Evolutionary conservation across 1,284 basidiomycete genomes (phyloP).

Genomic region (Trichosporon ovoides): DNA sequence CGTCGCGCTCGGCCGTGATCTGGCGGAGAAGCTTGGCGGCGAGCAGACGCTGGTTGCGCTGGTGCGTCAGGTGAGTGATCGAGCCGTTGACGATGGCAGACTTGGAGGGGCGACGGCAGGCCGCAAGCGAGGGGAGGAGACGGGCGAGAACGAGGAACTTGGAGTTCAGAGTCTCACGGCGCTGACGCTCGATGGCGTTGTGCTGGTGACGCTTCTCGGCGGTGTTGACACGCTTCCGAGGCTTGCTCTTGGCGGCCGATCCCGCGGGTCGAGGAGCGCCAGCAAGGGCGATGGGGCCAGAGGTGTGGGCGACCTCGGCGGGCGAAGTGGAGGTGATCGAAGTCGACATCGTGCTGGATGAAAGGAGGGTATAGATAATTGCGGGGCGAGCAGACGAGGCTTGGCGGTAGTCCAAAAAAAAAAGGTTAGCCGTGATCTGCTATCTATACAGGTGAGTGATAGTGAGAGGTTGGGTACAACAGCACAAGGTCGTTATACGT

Average conservation of each 20-base stretch:
- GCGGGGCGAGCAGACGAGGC: background rate
- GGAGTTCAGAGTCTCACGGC: conserved; percentile 83
- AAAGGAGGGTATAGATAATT: conserved; percentile 6
- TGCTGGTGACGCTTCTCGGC: conserved; percentile 89
- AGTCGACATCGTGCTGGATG: conserved; percentile 19
- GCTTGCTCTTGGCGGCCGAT: conserved; percentile 57
- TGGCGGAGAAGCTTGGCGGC: conserved; percentile 70
- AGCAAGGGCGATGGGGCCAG: conserved; percentile 18
- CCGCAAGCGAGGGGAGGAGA: conserved; percentile 78
- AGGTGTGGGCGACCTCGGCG: conserved; percentile 17
- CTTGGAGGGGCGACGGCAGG: conserved; percentile 86
- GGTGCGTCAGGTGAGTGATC: conserved; percentile 75
- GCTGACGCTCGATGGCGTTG: conserved; percentile 87
- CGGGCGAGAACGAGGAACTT: conserved; percentile 81
- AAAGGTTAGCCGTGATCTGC: background rate
- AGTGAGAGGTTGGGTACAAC: conserved; percentile 1
- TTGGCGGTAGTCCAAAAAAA: conserved; percentile 2
- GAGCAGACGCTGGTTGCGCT: conserved; percentile 69
- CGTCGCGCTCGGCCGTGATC: conserved; percentile 69
- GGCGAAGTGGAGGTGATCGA: conserved; percentile 30
- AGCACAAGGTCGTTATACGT: conserved; percentile 4
- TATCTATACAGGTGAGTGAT: conserved; percentile 2
- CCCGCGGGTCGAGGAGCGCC: conserved; percentile 22
- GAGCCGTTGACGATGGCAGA: conserved; percentile 89
- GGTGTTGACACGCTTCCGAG: conserved; percentile 71